phyloP scores from a whole-genome alignment of 768 basidiomycete genomes.

The Asterophora parasitica region DNA sequence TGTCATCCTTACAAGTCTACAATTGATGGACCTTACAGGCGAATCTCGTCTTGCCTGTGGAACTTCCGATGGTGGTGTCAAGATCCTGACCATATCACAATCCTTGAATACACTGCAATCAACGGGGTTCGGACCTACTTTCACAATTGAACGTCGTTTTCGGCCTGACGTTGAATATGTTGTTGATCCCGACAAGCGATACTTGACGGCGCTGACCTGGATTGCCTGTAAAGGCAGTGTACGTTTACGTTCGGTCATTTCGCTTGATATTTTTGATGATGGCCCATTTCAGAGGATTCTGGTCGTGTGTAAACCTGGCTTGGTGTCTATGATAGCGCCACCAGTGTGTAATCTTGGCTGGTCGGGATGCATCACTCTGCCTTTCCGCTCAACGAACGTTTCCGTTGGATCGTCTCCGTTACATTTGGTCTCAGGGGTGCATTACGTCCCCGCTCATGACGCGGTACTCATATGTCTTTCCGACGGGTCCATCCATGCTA shows the following conservation, averaged over 20 bases:
- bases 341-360: conserved; percentile 7
- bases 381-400: conserved; percentile 1
- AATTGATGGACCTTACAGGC: conserved; percentile 2
- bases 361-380: conserved; percentile 9
- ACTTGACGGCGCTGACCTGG: conserved; percentile 43
- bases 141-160: conserved; percentile 23
- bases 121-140: conserved; percentile 24
- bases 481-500: conserved; percentile 11
- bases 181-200: conserved; percentile 29
- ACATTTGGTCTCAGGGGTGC: conserved; percentile 11
- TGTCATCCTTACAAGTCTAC: background rate
- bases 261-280: conserved; percentile 20
- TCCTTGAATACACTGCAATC: conserved; percentile 12
- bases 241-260: background rate
- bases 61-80: conserved; percentile 10
- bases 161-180: conserved; percentile 15
- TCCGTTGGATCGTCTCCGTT: conserved; percentile 13
- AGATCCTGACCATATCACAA: conserved; percentile 10
- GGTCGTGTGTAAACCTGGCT: conserved; percentile 11
- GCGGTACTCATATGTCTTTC: conserved; percentile 7
- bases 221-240: conserved; percentile 24
- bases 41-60: conserved; percentile 10
- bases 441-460: conserved; percentile 9
- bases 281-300: conserved; percentile 7
- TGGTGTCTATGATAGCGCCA: conserved; percentile 9